Conservation (phyloP, 306 rosid genomes). For the Corylus americana region DNA sequence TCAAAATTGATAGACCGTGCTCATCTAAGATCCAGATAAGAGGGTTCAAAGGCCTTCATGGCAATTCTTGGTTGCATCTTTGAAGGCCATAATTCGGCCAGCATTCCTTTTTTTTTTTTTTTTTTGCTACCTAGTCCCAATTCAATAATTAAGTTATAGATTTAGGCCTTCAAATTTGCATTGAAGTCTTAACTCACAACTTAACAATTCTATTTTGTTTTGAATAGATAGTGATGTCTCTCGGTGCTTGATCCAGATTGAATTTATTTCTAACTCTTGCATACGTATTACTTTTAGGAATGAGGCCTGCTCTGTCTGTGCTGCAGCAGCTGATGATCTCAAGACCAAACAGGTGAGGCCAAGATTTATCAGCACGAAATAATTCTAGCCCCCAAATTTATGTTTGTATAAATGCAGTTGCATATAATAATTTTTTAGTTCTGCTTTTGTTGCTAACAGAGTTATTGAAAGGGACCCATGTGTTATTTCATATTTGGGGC, state of each 20-base stretch:
- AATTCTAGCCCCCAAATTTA: neutral
- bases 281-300: slow-evolving; percentile 46
- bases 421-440: neutral
- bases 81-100: neutral
- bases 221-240: neutral
- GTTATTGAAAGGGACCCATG: neutral
- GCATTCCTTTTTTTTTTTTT: neutral
- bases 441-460: neutral
- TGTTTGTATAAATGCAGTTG: neutral
- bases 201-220: neutral
- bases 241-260: neutral
- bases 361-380: slow-evolving; percentile 2
- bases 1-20: neutral
- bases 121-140: slow-evolving; percentile 11
- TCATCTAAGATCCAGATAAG: neutral
- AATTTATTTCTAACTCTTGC: slow-evolving; percentile 31
- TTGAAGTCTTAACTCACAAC: neutral
- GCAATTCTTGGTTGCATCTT: neutral
- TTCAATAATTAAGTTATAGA: slow-evolving; percentile 6
- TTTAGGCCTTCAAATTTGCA: slow-evolving; percentile 15
- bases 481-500: neutral
- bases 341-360: slow-evolving; percentile 65
- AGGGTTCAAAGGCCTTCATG: neutral
- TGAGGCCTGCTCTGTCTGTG: slow-evolving; percentile 41
- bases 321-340: slow-evolving; percentile 49